Evolutionary conservation across 2,329 filamentous ascomycete genomes (phyloP), one percentile per base, ranked within the genome.

Genomic region (Diaporthe longicolla): DNA sequence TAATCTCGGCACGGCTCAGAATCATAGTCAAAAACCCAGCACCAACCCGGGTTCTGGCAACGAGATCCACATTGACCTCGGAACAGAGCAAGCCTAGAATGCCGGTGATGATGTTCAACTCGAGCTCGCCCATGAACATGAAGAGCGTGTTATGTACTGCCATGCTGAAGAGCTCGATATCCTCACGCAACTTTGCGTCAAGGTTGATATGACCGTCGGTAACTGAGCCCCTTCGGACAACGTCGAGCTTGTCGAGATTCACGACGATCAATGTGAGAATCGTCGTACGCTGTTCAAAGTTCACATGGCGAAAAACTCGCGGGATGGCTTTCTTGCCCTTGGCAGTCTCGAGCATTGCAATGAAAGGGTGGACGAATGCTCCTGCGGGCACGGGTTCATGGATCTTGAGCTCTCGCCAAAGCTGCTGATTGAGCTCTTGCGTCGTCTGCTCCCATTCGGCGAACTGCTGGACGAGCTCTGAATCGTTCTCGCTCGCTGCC

Each of bases 251-350:
- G 82, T 98, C 97, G 43, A 99, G 91, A 79, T 98, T 95, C 69
- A 98, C 93, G 74, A 97, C 91, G 77, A 99, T 96, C 89, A 99
- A 96, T 7, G 97, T 99, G 76, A 99, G 88, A 76, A 98, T 95
- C 0, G 95, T 98, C 29, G 97, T 95, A 66, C 96, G 94, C 84
- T 98, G 95, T 81, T 98, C 94, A 76, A 95, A 93, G 76, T 94
- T 93, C 70, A 98, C 94, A 80, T 98, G 95, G 57, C 95, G 93
- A 89, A 98, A 98, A 70, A 98, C 94, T 72, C 97, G 94, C 66
- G 95, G 95, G 75, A 99, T 95, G 1, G 94, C 94, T 86, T 97
- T 98, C 86, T 98, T 98, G 80, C 97, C 97, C 87, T 99, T 99
- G 78, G 93, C 91, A 80, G 97, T 97, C 6, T 95, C 97, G 61